A percentile compares a stretch with the other conserved stretches of the same genome.
Evolutionary conservation across 2,329 filamentous ascomycete species (phyloP).

Genomic region (Cephalotrichum gorgonifer): DNA sequence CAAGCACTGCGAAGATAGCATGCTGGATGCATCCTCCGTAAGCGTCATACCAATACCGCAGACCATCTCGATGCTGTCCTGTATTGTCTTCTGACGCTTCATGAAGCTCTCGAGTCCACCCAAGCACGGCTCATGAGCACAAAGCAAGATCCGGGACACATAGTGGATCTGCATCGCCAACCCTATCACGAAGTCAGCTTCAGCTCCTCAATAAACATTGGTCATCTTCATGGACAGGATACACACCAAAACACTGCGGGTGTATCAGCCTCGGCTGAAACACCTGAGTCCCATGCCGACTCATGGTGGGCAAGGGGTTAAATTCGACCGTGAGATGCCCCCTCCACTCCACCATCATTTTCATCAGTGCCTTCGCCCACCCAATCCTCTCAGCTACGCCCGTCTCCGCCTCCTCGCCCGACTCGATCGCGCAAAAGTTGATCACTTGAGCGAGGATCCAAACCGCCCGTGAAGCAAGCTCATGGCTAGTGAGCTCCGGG

Average conservation of each 20-base stretch:
- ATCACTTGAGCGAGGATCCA: conserved; percentile 47
- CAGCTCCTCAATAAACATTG: too few relatives aligned
- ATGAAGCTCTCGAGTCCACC: conserved; percentile 10
- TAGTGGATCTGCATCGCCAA: conserved; percentile 12
- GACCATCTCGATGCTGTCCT: conserved; percentile 11
- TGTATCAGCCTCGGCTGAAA: conserved; percentile 12
- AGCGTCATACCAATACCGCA: conserved; percentile 14
- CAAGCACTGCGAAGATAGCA: conserved; percentile 14
- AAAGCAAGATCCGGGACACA: conserved; percentile 10
- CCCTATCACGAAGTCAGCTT: conserved; percentile 4
- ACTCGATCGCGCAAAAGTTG: conserved; percentile 42
- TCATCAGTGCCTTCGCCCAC: conserved; percentile 31
- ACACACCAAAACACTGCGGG: conserved; percentile 10
- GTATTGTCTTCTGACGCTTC: conserved; percentile 10
- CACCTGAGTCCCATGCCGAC: neutral
- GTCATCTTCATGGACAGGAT: neutral
- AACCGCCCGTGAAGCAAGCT: conserved; percentile 40
- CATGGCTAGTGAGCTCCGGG: conserved; percentile 35
- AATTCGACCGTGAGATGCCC: conserved; percentile 31
- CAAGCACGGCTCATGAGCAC: conserved; percentile 9
- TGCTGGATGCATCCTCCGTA: conserved; percentile 12
- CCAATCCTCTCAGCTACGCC: conserved; percentile 28
- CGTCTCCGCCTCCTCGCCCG: conserved; percentile 3
- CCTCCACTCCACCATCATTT: conserved; percentile 39
- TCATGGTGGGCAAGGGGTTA: conserved; percentile 23